Conservation (phyloP, 352 stramenopile species). For the Globisporangium polare region DNA sequence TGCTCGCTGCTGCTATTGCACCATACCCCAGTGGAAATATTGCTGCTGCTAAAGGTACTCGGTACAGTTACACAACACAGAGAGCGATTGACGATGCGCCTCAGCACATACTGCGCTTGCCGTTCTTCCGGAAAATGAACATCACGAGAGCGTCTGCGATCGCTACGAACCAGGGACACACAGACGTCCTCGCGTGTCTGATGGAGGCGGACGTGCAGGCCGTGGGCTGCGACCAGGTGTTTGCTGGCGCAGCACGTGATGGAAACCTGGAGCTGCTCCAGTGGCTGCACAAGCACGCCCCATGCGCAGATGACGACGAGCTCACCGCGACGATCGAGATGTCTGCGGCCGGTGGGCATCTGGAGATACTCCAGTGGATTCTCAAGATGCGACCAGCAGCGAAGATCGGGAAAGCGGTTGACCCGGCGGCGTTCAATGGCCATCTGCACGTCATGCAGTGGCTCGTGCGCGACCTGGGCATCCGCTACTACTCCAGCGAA, state of each 20-base stretch:
- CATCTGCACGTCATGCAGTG: neutral
- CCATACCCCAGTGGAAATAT: neutral
- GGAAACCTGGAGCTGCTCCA: neutral
- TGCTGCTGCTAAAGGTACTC: neutral
- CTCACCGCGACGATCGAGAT: neutral
- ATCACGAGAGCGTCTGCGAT: slow-evolving; percentile 1
- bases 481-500: neutral
- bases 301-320: neutral
- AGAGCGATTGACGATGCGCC: neutral
- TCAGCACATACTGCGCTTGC: neutral
- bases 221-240: neutral
- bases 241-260: neutral
- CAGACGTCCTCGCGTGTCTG: neutral
- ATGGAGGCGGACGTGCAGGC: neutral
- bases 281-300: neutral
- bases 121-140: neutral
- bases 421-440: neutral
- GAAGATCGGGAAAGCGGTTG: slow-evolving; percentile 5
- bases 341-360: neutral
- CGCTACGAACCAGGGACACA: neutral
- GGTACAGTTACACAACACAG: neutral
- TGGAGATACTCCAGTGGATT: slow-evolving; percentile 2
- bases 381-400: neutral
- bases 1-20: slow-evolving; percentile 3
- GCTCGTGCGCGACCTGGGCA: neutral